A percentile compares a stretch with the other conserved stretches of the same genome.
These are phyloP conservation scores for Pleurozium schreberi DNA, from an alignment of 225 moss, liverwort and hornwort genomes.

Conservation along the genomic window DNA sequence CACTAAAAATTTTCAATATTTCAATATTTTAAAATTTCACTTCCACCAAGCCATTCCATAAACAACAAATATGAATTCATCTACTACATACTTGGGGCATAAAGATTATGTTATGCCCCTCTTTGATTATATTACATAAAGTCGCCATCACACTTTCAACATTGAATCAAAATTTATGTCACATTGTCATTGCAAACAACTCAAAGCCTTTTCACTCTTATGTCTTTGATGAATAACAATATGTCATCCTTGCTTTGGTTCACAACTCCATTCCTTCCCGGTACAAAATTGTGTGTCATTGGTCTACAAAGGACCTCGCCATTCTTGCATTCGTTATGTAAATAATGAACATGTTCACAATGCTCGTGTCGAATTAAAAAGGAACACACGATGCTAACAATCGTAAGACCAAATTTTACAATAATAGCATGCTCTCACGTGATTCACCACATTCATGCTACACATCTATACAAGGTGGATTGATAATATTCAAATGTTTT, in stretches of 20 bases:
- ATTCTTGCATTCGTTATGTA: background rate
- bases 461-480: accelerated
- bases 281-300: background rate
- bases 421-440: no score
- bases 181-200: background rate
- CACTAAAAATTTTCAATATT: background rate
- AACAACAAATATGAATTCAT: background rate
- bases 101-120: no score
- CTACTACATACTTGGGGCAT: no score
- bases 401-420: accelerated
- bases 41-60: no score
- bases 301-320: accelerated
- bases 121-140: no score
- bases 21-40: no score
- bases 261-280: accelerated
- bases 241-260: background rate
- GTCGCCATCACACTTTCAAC: background rate
- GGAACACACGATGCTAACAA: accelerated
- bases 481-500: no score
- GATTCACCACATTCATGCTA: accelerated
- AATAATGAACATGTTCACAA: background rate
- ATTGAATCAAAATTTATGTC: background rate
- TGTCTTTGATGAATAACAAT: background rate
- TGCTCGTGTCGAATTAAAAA: background rate
- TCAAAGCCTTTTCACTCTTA: background rate